phyloP scores from a whole-genome alignment of 306 rosid genomes.

The Vigna radiata region DNA sequence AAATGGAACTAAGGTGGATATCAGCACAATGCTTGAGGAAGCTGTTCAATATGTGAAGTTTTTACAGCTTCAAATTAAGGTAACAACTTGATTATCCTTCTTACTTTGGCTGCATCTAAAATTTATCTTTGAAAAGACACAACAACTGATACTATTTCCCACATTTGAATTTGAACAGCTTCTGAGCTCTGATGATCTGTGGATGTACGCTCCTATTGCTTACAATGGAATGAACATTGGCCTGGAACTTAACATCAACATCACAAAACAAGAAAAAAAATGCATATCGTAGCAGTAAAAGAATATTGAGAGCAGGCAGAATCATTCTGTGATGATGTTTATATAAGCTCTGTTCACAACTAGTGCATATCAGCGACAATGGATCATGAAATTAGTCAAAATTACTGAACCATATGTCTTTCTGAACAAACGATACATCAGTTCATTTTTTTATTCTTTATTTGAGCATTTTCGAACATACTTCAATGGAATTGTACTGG shows the following conservation, averaged over 20 bases:
- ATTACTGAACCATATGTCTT: too few relatives aligned
- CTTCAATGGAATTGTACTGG: too few relatives aligned
- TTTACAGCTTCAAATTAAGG: conserved; percentile 91
- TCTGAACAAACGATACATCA: too few relatives aligned
- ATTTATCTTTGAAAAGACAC: not conserved
- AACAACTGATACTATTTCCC: not conserved
- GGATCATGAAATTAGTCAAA: too few relatives aligned
- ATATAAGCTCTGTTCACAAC: not conserved
- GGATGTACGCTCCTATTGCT: conserved; percentile 96
- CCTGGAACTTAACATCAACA: conserved; percentile 57
- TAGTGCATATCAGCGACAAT: too few relatives aligned
- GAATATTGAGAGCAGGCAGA: conserved; percentile 14
- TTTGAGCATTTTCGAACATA: too few relatives aligned
- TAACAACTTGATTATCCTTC: conserved; percentile 38
- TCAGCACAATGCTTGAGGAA: conserved; percentile 98
- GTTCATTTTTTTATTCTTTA: too few relatives aligned
- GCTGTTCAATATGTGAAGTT: conserved; percentile 89
- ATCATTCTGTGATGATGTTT: conserved; percentile 29
- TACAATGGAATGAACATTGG: conserved; percentile 88
- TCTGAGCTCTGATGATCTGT: conserved; percentile 80
- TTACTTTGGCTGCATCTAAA: conserved; percentile 7
- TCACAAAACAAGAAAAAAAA: conserved; percentile 46
- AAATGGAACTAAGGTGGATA: conserved; percentile 95
- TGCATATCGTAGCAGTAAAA: conserved; percentile 22
- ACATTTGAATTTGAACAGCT: conserved; percentile 57